Percentiles rank a stretch among this genome's conserved stretches.
Evolutionary conservation across 2,329 filamentous ascomycete genomes (phyloP).

Genomic region (Claviceps fusiformis): DNA sequence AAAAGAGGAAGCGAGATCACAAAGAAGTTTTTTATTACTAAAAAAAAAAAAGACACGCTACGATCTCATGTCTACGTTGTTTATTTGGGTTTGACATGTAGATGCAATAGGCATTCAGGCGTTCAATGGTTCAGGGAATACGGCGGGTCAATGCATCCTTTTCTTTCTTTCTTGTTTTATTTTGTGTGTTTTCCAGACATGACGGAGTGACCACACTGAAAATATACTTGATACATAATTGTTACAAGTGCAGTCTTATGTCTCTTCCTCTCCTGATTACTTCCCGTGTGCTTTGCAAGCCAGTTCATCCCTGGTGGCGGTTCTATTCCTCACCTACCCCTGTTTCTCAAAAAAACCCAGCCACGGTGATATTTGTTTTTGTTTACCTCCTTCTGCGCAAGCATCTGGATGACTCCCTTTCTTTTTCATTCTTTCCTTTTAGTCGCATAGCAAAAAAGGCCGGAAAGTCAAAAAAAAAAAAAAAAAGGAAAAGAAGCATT

Average conservation of each 20-base stretch:
- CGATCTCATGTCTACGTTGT: constrained; percentile 5
- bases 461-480: background rate
- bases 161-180: constrained; percentile 7
- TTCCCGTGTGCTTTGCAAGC: background rate
- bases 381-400: background rate
- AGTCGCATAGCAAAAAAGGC: background rate
- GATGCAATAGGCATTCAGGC: constrained; percentile 13
- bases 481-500: background rate
- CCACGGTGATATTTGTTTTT: background rate
- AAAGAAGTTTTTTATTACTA: background rate
- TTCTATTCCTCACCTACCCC: background rate
- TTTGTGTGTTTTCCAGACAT: constrained; percentile 7
- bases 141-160: constrained; percentile 15
- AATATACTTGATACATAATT: constrained; percentile 3
- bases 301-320: background rate
- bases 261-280: background rate
- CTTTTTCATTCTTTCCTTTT: background rate
- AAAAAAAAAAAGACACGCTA: background rate
- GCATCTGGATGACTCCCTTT: background rate
- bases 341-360: background rate
- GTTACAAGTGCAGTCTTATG: background rate
- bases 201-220: constrained; percentile 11
- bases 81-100: background rate
- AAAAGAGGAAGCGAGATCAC: constrained; percentile 1
- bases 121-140: constrained; percentile 20